phyloP scores from a whole-genome alignment of 108 stramenopile species.

The Nitzschia sp. region DNA sequence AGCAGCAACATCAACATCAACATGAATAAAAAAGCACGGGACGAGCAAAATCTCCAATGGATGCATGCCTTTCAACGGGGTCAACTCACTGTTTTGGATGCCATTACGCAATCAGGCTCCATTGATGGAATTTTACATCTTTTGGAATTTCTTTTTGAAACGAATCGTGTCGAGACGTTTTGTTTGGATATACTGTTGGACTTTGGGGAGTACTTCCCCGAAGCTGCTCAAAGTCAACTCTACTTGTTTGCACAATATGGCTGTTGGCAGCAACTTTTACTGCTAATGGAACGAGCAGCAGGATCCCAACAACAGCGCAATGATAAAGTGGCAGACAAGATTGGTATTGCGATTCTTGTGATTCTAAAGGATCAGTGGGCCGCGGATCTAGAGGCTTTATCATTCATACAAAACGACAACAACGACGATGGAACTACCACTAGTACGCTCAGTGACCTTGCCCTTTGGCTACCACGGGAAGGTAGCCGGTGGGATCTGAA shows the following conservation, averaged over 20 bases:
- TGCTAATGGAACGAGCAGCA: background rate
- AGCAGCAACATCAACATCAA: background rate
- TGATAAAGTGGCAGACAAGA: background rate
- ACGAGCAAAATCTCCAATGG: background rate
- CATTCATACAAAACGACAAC: background rate
- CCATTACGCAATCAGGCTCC: background rate
- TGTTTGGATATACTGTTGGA: slow-evolving; percentile 2
- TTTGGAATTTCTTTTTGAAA: slow-evolving; percentile 9
- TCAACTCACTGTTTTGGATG: background rate
- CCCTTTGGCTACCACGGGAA: background rate
- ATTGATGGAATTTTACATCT: background rate
- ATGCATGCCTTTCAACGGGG: background rate
- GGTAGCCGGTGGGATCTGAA: background rate
- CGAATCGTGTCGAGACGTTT: slow-evolving; percentile 1
- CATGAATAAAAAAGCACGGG: background rate
- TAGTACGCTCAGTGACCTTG: slow-evolving; percentile 2
- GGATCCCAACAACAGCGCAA: background rate
- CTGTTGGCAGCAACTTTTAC: slow-evolving; percentile 8
- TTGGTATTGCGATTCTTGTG: background rate
- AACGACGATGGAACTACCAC: background rate
- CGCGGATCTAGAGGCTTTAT: background rate
- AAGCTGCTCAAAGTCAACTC: background rate
- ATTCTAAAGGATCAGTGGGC: slow-evolving; percentile 1
- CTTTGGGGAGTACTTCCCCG: background rate
- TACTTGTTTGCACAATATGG: background rate